Base-by-base conservation (phyloP, 345 rosid genomes). In the Eucalyptus marginata region DNA sequence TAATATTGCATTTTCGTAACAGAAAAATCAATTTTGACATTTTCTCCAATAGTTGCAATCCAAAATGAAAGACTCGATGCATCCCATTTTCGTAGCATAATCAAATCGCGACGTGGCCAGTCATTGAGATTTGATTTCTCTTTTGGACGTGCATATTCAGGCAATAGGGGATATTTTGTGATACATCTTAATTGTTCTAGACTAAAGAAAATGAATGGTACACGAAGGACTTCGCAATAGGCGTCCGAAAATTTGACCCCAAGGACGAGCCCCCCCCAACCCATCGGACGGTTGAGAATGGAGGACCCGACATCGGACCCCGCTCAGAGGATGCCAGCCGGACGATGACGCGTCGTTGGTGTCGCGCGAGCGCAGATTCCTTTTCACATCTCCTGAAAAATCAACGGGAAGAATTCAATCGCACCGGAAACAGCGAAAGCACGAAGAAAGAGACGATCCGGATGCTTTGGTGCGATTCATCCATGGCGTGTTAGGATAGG, bases 41-140 rank as follows among this genome's bases (percentile, higher is more conserved):
- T 76, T 76, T 36, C 14, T 44, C 4, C 47, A 2, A 18, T 40
- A 24, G 27, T 10, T 16, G 7, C 13, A 33, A 8, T 68, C 43
- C 7, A 16, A 33, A 68, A 68, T 17, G 22, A 16, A 33, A 68
- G 43, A 3, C 18, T 10, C 12, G 2, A 1, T 9, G 24, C 12
- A 4, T 33, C 80, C 43, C 6, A 0, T 7, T 62, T 62, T 62
- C 4, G 0, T 27, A 62, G n/a, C 8, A 6, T 29, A 7, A 68
- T 40, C 40, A 40, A 40, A 40, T 27, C 8, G 31, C 0, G 0
- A 59, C 15, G 3, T 3, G 5, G 9, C 36, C 18, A 0, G 5
- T 14, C 25, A 71, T 71, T 18, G 27, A 0, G 27, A 18, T 36
- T 5, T 71, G 83, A 36, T 71, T 36, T 18, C 27, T 71, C 22